These are phyloP conservation scores for Fusarium neocosmosporiellum DNA, from an alignment of 2,329 filamentous ascomycete species.

Conservation along the genomic window DNA sequence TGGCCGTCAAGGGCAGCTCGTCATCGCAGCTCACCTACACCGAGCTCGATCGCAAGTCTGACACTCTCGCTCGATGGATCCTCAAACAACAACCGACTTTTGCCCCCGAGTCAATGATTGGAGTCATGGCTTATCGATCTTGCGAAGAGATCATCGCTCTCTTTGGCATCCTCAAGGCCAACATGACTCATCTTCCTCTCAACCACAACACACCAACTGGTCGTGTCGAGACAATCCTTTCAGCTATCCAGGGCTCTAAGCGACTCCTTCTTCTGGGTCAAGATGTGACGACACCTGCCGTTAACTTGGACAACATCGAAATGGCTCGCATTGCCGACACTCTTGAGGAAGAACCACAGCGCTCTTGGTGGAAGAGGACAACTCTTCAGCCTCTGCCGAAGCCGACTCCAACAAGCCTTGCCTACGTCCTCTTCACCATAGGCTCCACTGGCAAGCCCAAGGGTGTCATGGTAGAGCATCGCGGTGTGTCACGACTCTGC, in stretches of 20 bases:
- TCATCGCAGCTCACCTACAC: slow-evolving; percentile 26
- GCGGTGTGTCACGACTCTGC: slow-evolving; percentile 2
- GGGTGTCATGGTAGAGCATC: slow-evolving; percentile 32
- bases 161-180: slow-evolving; percentile 30
- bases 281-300: neutral
- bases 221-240: slow-evolving; percentile 19
- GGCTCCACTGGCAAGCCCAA: slow-evolving; percentile 40
- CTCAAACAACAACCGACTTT: neutral
- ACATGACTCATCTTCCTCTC: slow-evolving; percentile 30
- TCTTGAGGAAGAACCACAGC: neutral
- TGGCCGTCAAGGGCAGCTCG: slow-evolving; percentile 35
- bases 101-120: slow-evolving; percentile 6
- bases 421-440: slow-evolving; percentile 40
- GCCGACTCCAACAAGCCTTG: slow-evolving; percentile 19
- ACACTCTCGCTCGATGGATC: slow-evolving; percentile 13
- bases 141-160: slow-evolving; percentile 21
- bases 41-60: slow-evolving; percentile 23
- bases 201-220: slow-evolving; percentile 23
- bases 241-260: neutral
- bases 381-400: neutral
- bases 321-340: neutral
- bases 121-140: slow-evolving; percentile 11
- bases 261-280: slow-evolving; percentile 13
- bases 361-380: neutral
- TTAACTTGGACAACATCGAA: neutral